Evolutionary conservation across 2,329 filamentous ascomycete species (phyloP).

Genomic region (Macrophomina tecta): DNA sequence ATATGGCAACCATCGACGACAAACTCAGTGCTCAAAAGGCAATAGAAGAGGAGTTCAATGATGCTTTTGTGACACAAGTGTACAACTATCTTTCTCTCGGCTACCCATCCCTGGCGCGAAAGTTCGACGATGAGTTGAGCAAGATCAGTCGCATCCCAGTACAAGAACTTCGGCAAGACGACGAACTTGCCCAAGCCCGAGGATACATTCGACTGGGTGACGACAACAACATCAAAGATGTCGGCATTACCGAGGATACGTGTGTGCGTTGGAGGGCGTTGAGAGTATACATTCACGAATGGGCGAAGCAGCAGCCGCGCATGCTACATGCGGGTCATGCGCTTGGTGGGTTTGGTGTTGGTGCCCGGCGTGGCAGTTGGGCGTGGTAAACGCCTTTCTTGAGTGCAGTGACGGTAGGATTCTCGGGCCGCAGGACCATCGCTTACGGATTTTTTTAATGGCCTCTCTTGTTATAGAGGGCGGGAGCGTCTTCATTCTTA

Average conservation of each 20-base stretch:
- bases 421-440: background rate
- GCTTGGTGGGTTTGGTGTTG: slow-evolving; percentile 48
- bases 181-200: slow-evolving; percentile 66
- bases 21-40: slow-evolving; percentile 52
- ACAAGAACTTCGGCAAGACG: slow-evolving; percentile 73
- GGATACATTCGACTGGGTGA: slow-evolving; percentile 72
- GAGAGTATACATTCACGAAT: slow-evolving; percentile 82
- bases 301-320: slow-evolving; percentile 84
- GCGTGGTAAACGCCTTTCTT: slow-evolving; percentile 37
- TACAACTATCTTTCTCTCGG: slow-evolving; percentile 96
- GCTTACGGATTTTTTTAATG: slow-evolving; percentile 5
- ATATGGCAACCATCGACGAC: slow-evolving; percentile 50
- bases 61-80: slow-evolving; percentile 89
- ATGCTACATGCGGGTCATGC: slow-evolving; percentile 53
- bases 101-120: slow-evolving; percentile 82
- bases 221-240: slow-evolving; percentile 54
- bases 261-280: slow-evolving; percentile 85
- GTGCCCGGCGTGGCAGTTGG: slow-evolving; percentile 57
- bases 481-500: slow-evolving; percentile 2
- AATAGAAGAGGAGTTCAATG: slow-evolving; percentile 73
- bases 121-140: slow-evolving; percentile 83
- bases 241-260: slow-evolving; percentile 56
- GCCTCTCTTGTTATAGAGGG: background rate
- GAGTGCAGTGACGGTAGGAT: background rate
- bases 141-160: slow-evolving; percentile 77